These are phyloP conservation scores for Yarrowia galli DNA, from an alignment of 1,139 yeast genomes.

Conservation along the genomic window DNA sequence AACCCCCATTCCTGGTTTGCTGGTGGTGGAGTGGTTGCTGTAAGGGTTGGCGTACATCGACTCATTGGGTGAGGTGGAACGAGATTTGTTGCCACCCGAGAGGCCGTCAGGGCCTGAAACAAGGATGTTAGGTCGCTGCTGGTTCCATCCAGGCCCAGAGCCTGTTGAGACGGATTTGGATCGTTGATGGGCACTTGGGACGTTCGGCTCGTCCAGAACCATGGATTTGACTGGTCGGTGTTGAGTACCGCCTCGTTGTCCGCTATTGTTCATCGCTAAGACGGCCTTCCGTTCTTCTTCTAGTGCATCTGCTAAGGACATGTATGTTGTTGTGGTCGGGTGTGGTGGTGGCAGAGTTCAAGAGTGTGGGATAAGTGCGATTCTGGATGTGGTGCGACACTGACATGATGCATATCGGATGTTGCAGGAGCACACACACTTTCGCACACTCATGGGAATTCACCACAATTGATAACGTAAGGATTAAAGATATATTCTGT, in stretches of 20 bases:
- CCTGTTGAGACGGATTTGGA: constrained; percentile 31
- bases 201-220: constrained; percentile 35
- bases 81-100: constrained; percentile 9
- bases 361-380: constrained; percentile 5
- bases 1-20: constrained; percentile 30
- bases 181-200: constrained; percentile 19
- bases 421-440: neutral
- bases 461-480: neutral
- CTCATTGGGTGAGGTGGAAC: constrained; percentile 27
- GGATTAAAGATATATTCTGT: neutral
- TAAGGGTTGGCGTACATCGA: constrained; percentile 13
- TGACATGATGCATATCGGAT: constrained; percentile 3
- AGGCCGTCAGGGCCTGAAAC: constrained; percentile 24
- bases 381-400: constrained; percentile 25
- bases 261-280: constrained; percentile 29
- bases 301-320: constrained; percentile 58
- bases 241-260: constrained; percentile 42
- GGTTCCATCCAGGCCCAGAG: constrained; percentile 20
- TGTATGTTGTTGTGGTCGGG: constrained; percentile 41
- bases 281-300: constrained; percentile 57
- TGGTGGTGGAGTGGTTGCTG: constrained; percentile 33
- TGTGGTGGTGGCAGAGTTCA: constrained; percentile 3
- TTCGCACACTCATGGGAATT: neutral
- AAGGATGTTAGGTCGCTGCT: constrained; percentile 26
- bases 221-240: constrained; percentile 34